Percentiles rank a stretch among this genome's conserved stretches.
phyloP scores from a whole-genome alignment of 129 eudicot genomes.

The Cynara cardunculus region DNA sequence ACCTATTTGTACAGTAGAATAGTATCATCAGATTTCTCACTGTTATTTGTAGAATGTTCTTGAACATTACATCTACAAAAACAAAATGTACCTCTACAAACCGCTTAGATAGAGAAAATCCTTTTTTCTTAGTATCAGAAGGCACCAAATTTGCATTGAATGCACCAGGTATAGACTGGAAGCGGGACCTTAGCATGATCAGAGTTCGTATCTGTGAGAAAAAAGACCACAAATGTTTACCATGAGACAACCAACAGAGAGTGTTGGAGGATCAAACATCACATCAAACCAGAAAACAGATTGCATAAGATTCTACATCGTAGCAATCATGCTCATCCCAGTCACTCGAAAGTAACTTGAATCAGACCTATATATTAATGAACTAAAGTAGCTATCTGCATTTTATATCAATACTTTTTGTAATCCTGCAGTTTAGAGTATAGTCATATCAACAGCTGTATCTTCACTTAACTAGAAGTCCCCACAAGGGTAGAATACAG shows the following conservation, averaged over 20 bases:
- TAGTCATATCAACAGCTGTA: neutral
- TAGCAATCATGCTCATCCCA: neutral
- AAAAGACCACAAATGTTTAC: constrained; percentile 12
- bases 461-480: neutral
- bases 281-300: neutral
- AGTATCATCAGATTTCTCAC: neutral
- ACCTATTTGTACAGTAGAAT: constrained; percentile 43
- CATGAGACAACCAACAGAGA: constrained; percentile 8
- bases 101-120: constrained; percentile 75
- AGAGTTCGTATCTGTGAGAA: constrained; percentile 81
- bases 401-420: neutral
- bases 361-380: neutral
- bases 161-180: constrained; percentile 96
- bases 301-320: neutral
- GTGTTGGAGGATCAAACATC: neutral
- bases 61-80: neutral
- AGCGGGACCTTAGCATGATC: constrained; percentile 89
- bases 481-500: neutral
- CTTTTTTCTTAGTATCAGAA: constrained; percentile 61
- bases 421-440: neutral
- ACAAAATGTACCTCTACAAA: constrained; percentile 61
- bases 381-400: neutral
- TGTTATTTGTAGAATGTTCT: neutral
- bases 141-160: constrained; percentile 85
- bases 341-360: neutral